Evolutionary conservation across 257 asterid genomes (phyloP), one percentile per base, ranked within the genome.

Genomic region (Capsicum rhomboideum): DNA sequence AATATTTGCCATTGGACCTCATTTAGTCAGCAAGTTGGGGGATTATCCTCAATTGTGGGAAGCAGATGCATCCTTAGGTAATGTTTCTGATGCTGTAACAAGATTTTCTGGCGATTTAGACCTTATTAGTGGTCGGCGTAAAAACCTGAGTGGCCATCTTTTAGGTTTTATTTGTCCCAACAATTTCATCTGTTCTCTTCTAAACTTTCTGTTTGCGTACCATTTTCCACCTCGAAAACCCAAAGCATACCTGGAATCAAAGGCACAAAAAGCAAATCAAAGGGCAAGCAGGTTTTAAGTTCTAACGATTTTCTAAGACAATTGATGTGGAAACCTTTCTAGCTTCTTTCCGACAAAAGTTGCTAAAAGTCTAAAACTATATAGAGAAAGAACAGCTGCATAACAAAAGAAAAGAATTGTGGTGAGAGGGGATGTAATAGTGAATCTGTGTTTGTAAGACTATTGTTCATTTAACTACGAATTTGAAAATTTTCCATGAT

Each of bases 171-270:
- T 80, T 80, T 89, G 96, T 18, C 93, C 95, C 82, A 93, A 66
- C 50, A 91, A 85, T 85, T 90, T 95, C 98, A 91, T 91, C 86
- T 95, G 97, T 84, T 95, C 97, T 87, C 79, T 90, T 80, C 93
- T 79, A 71, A 92, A 88, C 86, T 85, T 90, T 59, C 92, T 88
- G 87, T 88, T 87, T 34, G 92, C 84, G 31, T 84, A 95, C 98
- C 96, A 92, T 82, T 86, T 92, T 80, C 98, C 98, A 26, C 99
- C 93, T 10, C 98, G 94, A 98, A 97, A 95, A 63, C 99, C 99
- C 89, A 94, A 90, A 58, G 91, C 87, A 49, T 90, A 95, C 87
- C 98, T 95, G 91, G 84, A 91, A 64, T 31, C 69, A 69, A 66
- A 40, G 58, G n/a, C 50, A 54, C 42, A 37, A n/a, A 53, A 20